Evolutionary conservation across 2,329 filamentous ascomycete genomes (phyloP).

Genomic region (Botrytis hyacinthi): DNA sequence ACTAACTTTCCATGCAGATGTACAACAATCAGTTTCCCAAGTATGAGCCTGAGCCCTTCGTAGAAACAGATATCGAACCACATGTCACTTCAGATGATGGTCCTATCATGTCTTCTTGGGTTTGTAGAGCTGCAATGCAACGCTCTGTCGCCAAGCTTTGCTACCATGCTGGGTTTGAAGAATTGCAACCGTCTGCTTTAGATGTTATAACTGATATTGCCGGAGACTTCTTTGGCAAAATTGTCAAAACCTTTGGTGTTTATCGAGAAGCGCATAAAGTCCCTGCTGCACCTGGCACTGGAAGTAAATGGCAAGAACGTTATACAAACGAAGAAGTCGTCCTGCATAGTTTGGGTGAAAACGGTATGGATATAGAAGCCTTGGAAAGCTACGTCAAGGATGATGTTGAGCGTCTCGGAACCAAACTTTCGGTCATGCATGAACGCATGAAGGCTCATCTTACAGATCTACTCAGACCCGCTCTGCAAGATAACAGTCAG

Average conservation of each 20-base stretch:
- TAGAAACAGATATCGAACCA: slow-evolving; percentile 82
- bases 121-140: slow-evolving; percentile 80
- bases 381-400: slow-evolving; percentile 88
- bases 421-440: slow-evolving; percentile 79
- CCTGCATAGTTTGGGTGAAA: slow-evolving; percentile 80
- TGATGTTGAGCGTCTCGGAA: slow-evolving; percentile 81
- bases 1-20: slow-evolving; percentile 48
- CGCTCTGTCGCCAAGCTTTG: slow-evolving; percentile 92
- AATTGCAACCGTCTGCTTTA: slow-evolving; percentile 90
- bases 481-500: slow-evolving; percentile 72
- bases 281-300: slow-evolving; percentile 46
- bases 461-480: slow-evolving; percentile 88
- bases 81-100: slow-evolving; percentile 87
- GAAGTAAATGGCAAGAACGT: slow-evolving; percentile 56
- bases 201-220: slow-evolving; percentile 89
- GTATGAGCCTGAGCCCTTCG: slow-evolving; percentile 85
- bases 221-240: slow-evolving; percentile 82
- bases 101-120: slow-evolving; percentile 78
- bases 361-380: slow-evolving; percentile 76
- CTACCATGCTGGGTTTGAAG: slow-evolving; percentile 94
- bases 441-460: slow-evolving; percentile 93
- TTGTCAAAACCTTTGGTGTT: slow-evolving; percentile 73
- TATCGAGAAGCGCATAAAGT: slow-evolving; percentile 84
- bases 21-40: slow-evolving; percentile 99
- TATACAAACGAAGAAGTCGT: slow-evolving; percentile 84